phyloP scores from a whole-genome alignment of 108 stramenopile genomes.

The Nitzschia inconspicua region DNA sequence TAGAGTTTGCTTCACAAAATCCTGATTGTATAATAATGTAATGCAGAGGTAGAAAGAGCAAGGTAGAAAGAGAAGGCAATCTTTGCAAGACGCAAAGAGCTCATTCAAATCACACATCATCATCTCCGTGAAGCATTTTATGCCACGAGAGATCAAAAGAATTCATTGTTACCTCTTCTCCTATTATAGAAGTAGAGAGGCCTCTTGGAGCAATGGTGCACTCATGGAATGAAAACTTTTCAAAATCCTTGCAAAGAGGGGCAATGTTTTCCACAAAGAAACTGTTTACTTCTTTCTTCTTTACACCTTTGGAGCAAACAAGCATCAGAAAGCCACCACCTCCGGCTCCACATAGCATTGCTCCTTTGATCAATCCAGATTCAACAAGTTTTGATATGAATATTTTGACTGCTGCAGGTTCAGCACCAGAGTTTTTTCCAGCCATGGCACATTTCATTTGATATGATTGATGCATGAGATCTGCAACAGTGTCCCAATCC shows the following conservation, averaged over 20 bases:
- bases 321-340: slow-evolving; percentile 78
- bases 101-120: too few relatives aligned
- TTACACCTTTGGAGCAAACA: slow-evolving; percentile 28
- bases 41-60: too few relatives aligned
- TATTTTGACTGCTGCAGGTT: slow-evolving; percentile 40
- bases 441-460: slow-evolving; percentile 81
- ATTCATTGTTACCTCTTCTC: background rate
- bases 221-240: slow-evolving; percentile 43
- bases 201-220: slow-evolving; percentile 39
- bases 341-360: slow-evolving; percentile 75
- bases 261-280: slow-evolving; percentile 10
- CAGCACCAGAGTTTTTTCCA: slow-evolving; percentile 61
- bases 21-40: too few relatives aligned
- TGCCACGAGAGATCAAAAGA: slow-evolving; percentile 28
- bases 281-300: slow-evolving; percentile 13
- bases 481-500: slow-evolving; percentile 52
- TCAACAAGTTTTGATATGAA: slow-evolving; percentile 34
- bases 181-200: slow-evolving; percentile 20
- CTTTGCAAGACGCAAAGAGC: too few relatives aligned
- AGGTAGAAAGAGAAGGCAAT: too few relatives aligned
- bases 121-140: too few relatives aligned
- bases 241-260: slow-evolving; percentile 1
- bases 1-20: too few relatives aligned
- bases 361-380: slow-evolving; percentile 41
- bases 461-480: slow-evolving; percentile 63